A percentile compares a stretch with the other conserved stretches of the same genome.
Conservation (phyloP, 352 stramenopile species). For the Peronospora destructor region DNA sequence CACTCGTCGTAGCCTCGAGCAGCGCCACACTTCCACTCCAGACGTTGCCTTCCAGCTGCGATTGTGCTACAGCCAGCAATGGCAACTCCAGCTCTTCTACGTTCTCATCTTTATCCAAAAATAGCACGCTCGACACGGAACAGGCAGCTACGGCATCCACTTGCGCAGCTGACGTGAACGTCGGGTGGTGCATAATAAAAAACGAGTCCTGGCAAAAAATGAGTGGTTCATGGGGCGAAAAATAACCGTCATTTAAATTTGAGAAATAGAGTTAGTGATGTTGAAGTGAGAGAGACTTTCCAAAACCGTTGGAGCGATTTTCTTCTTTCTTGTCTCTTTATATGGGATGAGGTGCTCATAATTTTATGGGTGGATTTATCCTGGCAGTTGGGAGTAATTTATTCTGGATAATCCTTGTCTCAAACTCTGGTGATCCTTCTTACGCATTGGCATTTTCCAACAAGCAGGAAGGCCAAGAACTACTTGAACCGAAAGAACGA, state of each 20-base stretch:
- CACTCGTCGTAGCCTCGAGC: slow-evolving; percentile 33
- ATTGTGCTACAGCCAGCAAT: slow-evolving; percentile 59
- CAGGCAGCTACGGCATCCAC: slow-evolving; percentile 44
- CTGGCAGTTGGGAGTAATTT: slow-evolving; percentile 2
- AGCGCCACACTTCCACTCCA: slow-evolving; percentile 61
- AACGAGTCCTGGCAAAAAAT: background rate
- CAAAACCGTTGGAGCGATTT: slow-evolving; percentile 8
- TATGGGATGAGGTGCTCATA: background rate
- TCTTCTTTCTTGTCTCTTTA: slow-evolving; percentile 23
- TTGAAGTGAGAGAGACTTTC: no score
- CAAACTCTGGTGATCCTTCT: background rate
- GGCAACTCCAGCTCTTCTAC: slow-evolving; percentile 24
- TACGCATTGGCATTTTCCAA: slow-evolving; percentile 14
- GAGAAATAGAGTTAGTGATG: no score
- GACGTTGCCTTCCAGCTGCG: slow-evolving; percentile 66
- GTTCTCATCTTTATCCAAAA: slow-evolving; percentile 19
- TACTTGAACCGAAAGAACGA: background rate
- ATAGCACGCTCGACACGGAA: slow-evolving; percentile 18
- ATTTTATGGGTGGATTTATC: background rate
- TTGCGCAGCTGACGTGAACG: slow-evolving; percentile 29
- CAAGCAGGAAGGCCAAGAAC: background rate
- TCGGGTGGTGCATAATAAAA: slow-evolving; percentile 11
- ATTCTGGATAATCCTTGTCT: background rate
- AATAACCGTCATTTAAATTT: background rate
- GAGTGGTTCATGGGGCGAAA: background rate